Evolutionary conservation across 192 early-diverging fungal genomes (phyloP), one percentile per base, ranked within the genome.

Genomic region (Backusella luteola): DNA sequence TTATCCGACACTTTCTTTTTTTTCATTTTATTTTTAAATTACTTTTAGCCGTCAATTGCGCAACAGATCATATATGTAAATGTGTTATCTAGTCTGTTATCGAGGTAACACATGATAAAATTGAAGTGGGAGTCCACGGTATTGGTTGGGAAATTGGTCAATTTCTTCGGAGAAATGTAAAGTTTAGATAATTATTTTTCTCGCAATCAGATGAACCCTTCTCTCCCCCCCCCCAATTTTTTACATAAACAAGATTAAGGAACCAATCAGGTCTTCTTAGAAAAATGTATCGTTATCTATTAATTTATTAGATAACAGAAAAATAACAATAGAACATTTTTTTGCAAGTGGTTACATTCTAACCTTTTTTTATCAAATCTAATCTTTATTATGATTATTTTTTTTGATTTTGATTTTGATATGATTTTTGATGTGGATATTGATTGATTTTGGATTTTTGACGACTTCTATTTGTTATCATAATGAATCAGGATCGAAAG

Each of bases 231-330:
- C 56, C 56, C 56, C 56, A 7, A 63, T 63, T 63, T 21, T 56
- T 63, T 63, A 63, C 56, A 63, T 63, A 29, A 63, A 11, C 21
- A 26, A 26, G 23, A 29, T 9, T 4, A 29, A 63, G 26, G 56
- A 63, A 63, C 56, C 56, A 63, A 63, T 63, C 56, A 63, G 26
- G 4, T 29, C 23, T 29, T 14, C 11, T 29, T 63, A 29, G 23
- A 63, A 56, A 63, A 63, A 26, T 14, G 11, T 29, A 29, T 63
- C 56, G 56, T 63, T 63, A 63, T 63, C 56, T 63, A 26, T 63
- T 63, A 63, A 63, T 63, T 63, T 63, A 63, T 63, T 63, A 63
- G 56, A 63, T 63, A 63, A 63, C 23, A 63, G 38, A 39, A 39
- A 29, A 63, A n/a, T n/a, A 49, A 26, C 56, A 63, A 26, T 63